phyloP scores from a whole-genome alignment of 495 filamentous ascomycete genomes.

The Xylaria venustula region DNA sequence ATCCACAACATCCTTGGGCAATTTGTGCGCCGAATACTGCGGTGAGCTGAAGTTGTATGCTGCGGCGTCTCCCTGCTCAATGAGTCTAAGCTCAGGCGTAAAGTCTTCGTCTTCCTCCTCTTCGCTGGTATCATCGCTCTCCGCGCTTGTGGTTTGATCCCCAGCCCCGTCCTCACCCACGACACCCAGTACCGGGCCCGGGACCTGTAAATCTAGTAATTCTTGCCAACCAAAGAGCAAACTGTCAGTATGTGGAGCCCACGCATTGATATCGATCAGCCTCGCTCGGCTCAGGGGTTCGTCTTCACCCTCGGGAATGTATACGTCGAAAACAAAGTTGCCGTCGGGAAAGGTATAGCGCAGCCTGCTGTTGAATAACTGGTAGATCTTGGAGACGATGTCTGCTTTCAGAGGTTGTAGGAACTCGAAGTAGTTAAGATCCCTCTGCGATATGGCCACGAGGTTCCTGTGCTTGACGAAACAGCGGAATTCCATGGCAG shows the following conservation, averaged over 20 bases:
- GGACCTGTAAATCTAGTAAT: constrained; percentile 68
- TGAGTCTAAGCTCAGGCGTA: constrained; percentile 74
- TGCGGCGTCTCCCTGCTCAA: constrained; percentile 80
- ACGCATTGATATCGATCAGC: constrained; percentile 93
- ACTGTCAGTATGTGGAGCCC: constrained; percentile 86
- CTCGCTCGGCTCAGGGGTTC: constrained; percentile 58
- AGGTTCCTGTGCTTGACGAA: constrained; percentile 81
- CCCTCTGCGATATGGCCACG: constrained; percentile 83
- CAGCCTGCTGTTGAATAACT: constrained; percentile 72
- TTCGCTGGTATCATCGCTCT: background rate
- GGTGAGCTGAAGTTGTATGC: constrained; percentile 80
- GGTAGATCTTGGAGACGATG: constrained; percentile 59
- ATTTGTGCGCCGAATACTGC: constrained; percentile 92
- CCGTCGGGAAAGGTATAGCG: constrained; percentile 77
- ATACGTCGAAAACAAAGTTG: constrained; percentile 87
- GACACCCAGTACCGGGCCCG: constrained; percentile 44
- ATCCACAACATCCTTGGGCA: constrained; percentile 93
- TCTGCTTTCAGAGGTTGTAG: constrained; percentile 62
- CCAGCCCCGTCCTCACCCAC: constrained; percentile 35
- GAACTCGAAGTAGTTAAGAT: constrained; percentile 87
- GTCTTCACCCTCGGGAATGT: constrained; percentile 75
- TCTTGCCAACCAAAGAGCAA: constrained; percentile 90
- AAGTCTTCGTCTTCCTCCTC: constrained; percentile 45
- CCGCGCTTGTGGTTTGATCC: constrained; percentile 15
- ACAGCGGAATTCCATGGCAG: constrained; percentile 88